Evolutionary conservation across 2,329 filamentous ascomycete genomes (phyloP).

Genomic region (Acephala macrosclerotiorum): DNA sequence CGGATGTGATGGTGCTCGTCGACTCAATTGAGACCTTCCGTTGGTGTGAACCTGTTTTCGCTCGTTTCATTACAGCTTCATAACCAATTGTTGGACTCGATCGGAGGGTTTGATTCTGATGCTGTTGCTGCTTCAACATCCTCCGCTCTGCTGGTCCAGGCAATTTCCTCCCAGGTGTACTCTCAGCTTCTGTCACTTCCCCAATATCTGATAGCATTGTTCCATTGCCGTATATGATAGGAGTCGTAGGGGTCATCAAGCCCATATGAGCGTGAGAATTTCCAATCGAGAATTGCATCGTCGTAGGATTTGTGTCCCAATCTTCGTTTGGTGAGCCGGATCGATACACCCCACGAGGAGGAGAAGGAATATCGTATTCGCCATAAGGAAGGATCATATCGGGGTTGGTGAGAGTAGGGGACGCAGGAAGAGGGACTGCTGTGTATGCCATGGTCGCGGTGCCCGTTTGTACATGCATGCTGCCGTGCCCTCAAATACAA

Average conservation of each 20-base stretch:
- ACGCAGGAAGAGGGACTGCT: slow-evolving; percentile 62
- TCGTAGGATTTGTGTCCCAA: slow-evolving; percentile 38
- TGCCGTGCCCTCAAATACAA: slow-evolving; percentile 27
- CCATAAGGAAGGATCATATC: slow-evolving; percentile 92
- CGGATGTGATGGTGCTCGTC: slow-evolving; percentile 64
- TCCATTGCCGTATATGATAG: slow-evolving; percentile 73
- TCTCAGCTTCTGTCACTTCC: slow-evolving; percentile 61
- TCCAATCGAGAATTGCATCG: slow-evolving; percentile 42
- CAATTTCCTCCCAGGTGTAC: slow-evolving; percentile 52
- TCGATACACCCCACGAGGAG: slow-evolving; percentile 39
- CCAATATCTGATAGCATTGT: slow-evolving; percentile 74
- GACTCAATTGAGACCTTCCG: slow-evolving; percentile 66
- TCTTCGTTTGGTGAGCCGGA: slow-evolving; percentile 50
- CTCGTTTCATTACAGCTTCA: slow-evolving; percentile 54
- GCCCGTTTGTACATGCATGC: slow-evolving; percentile 39
- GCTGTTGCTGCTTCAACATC: slow-evolving; percentile 36
- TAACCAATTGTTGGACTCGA: slow-evolving; percentile 56
- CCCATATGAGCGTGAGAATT: slow-evolving; percentile 53
- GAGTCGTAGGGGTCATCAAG: slow-evolving; percentile 60
- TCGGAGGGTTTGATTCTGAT: slow-evolving; percentile 40
- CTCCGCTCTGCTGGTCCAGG: slow-evolving; percentile 42
- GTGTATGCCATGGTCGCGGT: slow-evolving; percentile 49
- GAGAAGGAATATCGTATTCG: slow-evolving; percentile 62
- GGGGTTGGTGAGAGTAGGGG: slow-evolving; percentile 89
- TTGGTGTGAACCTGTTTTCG: slow-evolving; percentile 53